Percentiles rank a stretch among this genome's conserved stretches.
These are phyloP conservation scores for Leishmania martiniquensis DNA, from an alignment of 208 protist species.

Conservation along the genomic window DNA sequence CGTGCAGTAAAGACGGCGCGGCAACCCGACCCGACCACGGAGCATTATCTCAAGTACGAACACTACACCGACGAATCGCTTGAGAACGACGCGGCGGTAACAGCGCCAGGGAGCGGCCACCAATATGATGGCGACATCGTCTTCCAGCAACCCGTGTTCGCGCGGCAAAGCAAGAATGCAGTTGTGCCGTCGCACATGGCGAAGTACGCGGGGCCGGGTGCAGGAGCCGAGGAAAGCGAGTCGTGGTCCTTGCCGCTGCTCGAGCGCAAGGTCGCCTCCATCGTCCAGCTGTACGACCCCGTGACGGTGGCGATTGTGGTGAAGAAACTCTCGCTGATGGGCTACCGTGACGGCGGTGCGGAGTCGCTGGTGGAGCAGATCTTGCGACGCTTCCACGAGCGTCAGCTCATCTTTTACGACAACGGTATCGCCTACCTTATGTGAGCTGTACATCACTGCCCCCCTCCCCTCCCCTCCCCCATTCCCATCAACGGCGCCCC, in stretches of 20 bases:
- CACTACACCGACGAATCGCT: slow-evolving; percentile 17
- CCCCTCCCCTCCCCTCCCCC: neutral
- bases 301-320: slow-evolving; percentile 79
- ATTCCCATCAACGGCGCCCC: no score
- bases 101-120: neutral
- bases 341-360: slow-evolving; percentile 49
- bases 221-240: slow-evolving; percentile 3
- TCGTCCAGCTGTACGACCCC: slow-evolving; percentile 82
- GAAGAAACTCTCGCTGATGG: slow-evolving; percentile 76
- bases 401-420: slow-evolving; percentile 84
- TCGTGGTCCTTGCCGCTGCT: slow-evolving; percentile 36
- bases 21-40: neutral
- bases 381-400: slow-evolving; percentile 70
- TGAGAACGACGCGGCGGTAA: neutral
- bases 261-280: slow-evolving; percentile 69
- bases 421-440: slow-evolving; percentile 84
- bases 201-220: slow-evolving; percentile 9
- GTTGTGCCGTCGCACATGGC: slow-evolving; percentile 11
- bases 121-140: slow-evolving; percentile 14
- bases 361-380: slow-evolving; percentile 51
- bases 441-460: slow-evolving; percentile 24
- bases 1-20: neutral
- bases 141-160: slow-evolving; percentile 15
- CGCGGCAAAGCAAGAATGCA: neutral
- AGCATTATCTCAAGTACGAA: slow-evolving; percentile 31